Evolutionary conservation across 139 green algal genomes (phyloP).

Genomic region (Spirogloea muscicola): DNA sequence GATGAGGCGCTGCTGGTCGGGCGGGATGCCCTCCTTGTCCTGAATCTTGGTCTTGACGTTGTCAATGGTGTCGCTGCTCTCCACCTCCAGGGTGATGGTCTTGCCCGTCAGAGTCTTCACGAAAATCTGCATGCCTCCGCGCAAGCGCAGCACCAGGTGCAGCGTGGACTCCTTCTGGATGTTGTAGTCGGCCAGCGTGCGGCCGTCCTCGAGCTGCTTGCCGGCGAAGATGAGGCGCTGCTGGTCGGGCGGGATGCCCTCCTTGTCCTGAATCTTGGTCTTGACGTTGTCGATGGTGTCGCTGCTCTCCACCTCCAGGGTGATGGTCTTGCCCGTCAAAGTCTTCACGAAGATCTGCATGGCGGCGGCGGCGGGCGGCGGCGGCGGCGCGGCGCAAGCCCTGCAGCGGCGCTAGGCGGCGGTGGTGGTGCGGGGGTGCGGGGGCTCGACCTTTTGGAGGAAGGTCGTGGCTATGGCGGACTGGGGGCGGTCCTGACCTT

Average conservation of each 20-base stretch:
- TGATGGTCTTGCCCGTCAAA: constrained; percentile 37
- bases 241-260: constrained; percentile 86
- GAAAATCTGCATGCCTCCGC: constrained; percentile 59
- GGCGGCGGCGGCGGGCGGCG: no score
- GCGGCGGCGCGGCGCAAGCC: no score
- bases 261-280: constrained; percentile 64
- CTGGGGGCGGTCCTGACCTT: no score
- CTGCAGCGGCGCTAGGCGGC: no score
- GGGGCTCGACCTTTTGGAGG: no score
- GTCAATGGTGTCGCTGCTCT: constrained; percentile 53
- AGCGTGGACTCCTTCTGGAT: constrained; percentile 82
- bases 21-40: constrained; percentile 68
- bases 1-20: constrained; percentile 91
- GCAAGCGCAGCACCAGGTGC: constrained; percentile 72
- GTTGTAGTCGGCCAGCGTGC: constrained; percentile 96
- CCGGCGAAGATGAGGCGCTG: constrained; percentile 95
- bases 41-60: constrained; percentile 57
- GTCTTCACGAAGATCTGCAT: constrained; percentile 59
- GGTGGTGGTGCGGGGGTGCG: no score
- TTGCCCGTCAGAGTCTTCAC: no score
- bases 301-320: constrained; percentile 27
- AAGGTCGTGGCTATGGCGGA: no score
- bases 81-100: constrained; percentile 54
- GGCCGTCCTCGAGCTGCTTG: constrained; percentile 96
- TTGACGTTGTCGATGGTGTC: constrained; percentile 59